Evolutionary conservation across 225 moss, liverwort and hornwort genomes (phyloP), one percentile per base, ranked within the genome.

Genomic region (Ulota crispa): DNA sequence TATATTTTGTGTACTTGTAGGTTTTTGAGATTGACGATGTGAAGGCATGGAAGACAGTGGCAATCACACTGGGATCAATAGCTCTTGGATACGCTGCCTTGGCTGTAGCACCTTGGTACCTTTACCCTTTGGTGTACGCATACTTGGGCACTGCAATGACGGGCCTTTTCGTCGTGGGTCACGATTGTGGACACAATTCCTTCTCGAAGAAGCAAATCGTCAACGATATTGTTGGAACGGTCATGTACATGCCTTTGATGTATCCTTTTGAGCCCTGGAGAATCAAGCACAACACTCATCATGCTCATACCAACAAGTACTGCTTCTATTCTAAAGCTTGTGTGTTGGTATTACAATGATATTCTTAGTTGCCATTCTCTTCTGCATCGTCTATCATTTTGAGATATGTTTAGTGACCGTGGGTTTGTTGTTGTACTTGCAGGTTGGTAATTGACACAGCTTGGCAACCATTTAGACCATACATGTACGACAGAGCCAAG

Each of bases 261-360:
- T 96, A 90, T 68, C 96, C 96, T 4, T 96, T 96, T 41, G 96
- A 96, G 86, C 94, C 96, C 20, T 96, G 96, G 96, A 90, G 96
- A 80, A 96, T 96, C 78, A 96, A 96, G 89, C 96, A 96, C 84
- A 96, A 96, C 78, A 92, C 93, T 42, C 96, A 96, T 80, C 96
- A 96, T 71, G 96, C 96, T 6, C 96, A 96, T 56, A 96, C 96
- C 19, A 96, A 96, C 83, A 96, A 96, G 95, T 95, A 89, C 18
- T 18, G 45, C 45, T 45, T 3, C 45, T 11, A 41, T 41, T 41
- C 41, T 10, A 41, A 41, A 41, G 41, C 10, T 41, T 41, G 9
- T 41, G 41, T 9, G 1, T 41, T 41, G 41, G 5, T 34, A 5
- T 34, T 34, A 34, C 5, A 34, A 34, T 4, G 34, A 34, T 39